Evolutionary conservation across 805 yeast genomes (phyloP).

Genomic region (Naumovozyma dairenensis): DNA sequence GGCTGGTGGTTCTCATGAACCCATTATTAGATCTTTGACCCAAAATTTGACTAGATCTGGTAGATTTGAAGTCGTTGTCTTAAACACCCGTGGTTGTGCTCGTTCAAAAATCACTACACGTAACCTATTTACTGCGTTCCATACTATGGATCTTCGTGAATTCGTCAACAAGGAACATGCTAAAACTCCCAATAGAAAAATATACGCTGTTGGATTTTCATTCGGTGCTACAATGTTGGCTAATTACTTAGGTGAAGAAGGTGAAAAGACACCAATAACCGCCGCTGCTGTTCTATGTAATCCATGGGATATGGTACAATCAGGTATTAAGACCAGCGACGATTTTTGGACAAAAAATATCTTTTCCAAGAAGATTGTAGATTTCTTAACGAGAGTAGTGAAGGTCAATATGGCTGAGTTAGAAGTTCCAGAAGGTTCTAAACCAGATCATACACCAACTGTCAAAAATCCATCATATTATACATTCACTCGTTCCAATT

Average conservation of each 20-base stretch:
- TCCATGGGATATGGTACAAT: conserved; percentile 64
- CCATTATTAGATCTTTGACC: conserved; percentile 51
- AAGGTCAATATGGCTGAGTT: conserved; percentile 34
- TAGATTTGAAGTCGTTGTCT: conserved; percentile 47
- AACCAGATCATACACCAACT: conserved; percentile 11
- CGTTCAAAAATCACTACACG: conserved; percentile 64
- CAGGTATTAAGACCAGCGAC: conserved; percentile 35
- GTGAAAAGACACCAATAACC: conserved; percentile 39
- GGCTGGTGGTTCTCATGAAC: conserved; percentile 74
- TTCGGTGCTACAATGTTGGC: conserved; percentile 60
- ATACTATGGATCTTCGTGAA: conserved; percentile 60
- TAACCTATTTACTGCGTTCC: conserved; percentile 53
- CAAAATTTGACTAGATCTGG: conserved; percentile 33
- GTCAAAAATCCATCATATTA: conserved; percentile 12
- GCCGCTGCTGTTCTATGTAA: conserved; percentile 53
- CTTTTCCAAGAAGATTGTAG: conserved; percentile 35
- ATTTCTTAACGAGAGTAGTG: conserved; percentile 34
- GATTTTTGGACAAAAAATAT: conserved; percentile 33
- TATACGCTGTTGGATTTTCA: conserved; percentile 62
- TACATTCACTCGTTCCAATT: conserved; percentile 25
- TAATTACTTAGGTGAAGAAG: conserved; percentile 64
- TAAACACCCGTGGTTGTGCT: conserved; percentile 71
- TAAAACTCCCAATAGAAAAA: conserved; percentile 50
- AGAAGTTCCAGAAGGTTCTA: conserved; percentile 10
- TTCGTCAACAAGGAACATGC: conserved; percentile 40